Evolutionary conservation across 352 stramenopile species (phyloP).

Genomic region (Pythium phragmiticola): DNA sequence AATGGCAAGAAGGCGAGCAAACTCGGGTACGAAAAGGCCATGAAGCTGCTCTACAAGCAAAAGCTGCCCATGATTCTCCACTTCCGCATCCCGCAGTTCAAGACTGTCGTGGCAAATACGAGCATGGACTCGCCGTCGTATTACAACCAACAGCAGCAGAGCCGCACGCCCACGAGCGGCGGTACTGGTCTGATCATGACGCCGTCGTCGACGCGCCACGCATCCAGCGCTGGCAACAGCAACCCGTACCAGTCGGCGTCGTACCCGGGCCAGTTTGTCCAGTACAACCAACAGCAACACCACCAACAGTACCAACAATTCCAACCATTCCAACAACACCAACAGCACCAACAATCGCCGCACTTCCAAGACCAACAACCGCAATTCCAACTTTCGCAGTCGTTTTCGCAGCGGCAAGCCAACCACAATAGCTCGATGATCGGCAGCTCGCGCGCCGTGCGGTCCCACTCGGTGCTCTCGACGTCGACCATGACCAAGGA

Average conservation of each 20-base stretch:
- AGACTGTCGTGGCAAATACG: constrained; percentile 15
- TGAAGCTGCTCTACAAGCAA: constrained; percentile 79
- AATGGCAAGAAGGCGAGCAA: constrained; percentile 77
- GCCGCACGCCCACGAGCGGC: constrained; percentile 13
- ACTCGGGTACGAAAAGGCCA: constrained; percentile 76
- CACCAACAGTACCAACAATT: constrained; percentile 18
- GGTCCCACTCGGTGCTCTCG: constrained; percentile 27
- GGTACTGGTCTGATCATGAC: constrained; percentile 3
- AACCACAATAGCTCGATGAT: neutral
- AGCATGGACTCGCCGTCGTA: constrained; percentile 20
- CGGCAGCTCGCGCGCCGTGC: constrained; percentile 7
- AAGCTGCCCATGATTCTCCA: constrained; percentile 69
- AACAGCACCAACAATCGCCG: constrained; percentile 5
- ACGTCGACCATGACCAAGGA: constrained; percentile 35
- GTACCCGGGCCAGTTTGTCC: constrained; percentile 22
- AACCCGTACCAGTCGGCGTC: neutral
- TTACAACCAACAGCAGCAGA: constrained; percentile 8
- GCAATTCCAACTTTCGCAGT: constrained; percentile 1
- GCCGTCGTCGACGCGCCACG: constrained; percentile 4
- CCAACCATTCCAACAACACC: neutral
- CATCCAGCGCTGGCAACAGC: neutral
- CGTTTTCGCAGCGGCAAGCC: constrained; percentile 4
- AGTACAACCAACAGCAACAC: constrained; percentile 25
- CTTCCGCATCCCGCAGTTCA: constrained; percentile 58
- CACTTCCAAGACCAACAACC: constrained; percentile 13